A percentile compares a stretch with the other conserved stretches of the same genome.
phyloP scores from a whole-genome alignment of 768 basidiomycete genomes.

The Boletus rubropictus region DNA sequence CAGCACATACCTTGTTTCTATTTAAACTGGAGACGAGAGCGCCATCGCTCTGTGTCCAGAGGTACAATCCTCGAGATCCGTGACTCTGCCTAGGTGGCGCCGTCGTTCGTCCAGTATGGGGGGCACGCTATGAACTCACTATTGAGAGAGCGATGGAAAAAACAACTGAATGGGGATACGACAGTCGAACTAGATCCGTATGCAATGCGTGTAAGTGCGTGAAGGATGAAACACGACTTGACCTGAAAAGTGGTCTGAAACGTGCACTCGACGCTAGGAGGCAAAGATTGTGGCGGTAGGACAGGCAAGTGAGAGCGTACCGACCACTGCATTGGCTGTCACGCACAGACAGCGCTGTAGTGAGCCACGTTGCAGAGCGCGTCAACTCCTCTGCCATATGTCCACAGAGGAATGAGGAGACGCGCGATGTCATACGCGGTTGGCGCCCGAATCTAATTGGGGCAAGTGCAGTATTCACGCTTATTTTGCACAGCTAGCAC shows the following conservation, averaged over 20 bases:
- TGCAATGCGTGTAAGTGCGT: slow-evolving; percentile 1
- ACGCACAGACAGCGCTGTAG: not conserved
- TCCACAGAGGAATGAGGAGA: not conserved
- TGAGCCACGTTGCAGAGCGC: slow-evolving; percentile 4
- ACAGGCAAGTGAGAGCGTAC: not conserved
- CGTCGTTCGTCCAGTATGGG: slow-evolving; percentile 5
- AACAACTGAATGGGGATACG: not conserved
- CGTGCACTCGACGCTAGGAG: slow-evolving; percentile 3
- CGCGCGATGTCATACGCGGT: not conserved
- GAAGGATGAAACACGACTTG: slow-evolving; percentile 3
- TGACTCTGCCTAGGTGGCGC: slow-evolving; percentile 6
- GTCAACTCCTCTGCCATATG: not conserved
- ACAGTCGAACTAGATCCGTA: not conserved
- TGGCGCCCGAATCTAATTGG: slow-evolving; percentile 13
- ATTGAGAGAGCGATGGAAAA: not conserved
- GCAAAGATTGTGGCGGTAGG: slow-evolving; percentile 22
- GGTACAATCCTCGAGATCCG: not conserved
- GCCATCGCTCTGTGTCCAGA: slow-evolving; percentile 5
- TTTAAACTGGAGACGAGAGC: slow-evolving; percentile 11
- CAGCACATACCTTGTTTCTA: slow-evolving; percentile 12
- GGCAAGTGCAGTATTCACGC: slow-evolving; percentile 17
- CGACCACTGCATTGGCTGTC: slow-evolving; percentile 10
- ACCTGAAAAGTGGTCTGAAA: slow-evolving; percentile 5
- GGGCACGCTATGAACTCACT: slow-evolving; percentile 3
- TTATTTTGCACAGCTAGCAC: slow-evolving; percentile 18